A percentile compares a stretch with the other conserved stretches of the same genome.
Conservation (phyloP, 805 yeast species). For the Barnettozyma sucrosica region DNA sequence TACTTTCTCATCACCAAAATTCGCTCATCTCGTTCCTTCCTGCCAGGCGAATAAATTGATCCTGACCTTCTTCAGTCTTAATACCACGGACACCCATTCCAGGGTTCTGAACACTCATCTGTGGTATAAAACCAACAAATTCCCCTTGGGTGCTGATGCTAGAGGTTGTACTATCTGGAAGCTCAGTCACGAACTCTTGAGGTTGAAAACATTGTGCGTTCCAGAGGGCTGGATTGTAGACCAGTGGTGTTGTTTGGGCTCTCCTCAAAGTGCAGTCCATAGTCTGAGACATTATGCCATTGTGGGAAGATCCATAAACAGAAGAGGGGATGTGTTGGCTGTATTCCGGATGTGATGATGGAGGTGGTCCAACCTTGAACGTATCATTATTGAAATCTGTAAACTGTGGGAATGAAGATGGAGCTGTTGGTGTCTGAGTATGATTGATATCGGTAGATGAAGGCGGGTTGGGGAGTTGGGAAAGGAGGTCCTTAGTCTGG, state of each 20-base stretch:
- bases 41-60: background rate
- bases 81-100: background rate
- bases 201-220: background rate
- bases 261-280: background rate
- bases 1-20: background rate
- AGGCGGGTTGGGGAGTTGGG: constrained; percentile 10
- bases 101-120: background rate
- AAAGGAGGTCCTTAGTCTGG: constrained; percentile 12
- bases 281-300: background rate
- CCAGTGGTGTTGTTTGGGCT: background rate
- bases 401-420: background rate
- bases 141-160: background rate
- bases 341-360: background rate
- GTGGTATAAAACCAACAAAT: background rate
- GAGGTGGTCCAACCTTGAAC: background rate
- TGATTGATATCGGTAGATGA: background rate
- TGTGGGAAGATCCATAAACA: background rate
- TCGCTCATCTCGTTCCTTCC: background rate
- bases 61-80: background rate
- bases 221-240: background rate
- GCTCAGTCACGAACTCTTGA: background rate
- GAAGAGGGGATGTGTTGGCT: background rate
- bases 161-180: background rate
- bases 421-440: background rate
- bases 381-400: background rate